These are phyloP conservation scores for Deinandra increscens DNA, from an alignment of 129 eudicot species.

Conservation along the genomic window DNA sequence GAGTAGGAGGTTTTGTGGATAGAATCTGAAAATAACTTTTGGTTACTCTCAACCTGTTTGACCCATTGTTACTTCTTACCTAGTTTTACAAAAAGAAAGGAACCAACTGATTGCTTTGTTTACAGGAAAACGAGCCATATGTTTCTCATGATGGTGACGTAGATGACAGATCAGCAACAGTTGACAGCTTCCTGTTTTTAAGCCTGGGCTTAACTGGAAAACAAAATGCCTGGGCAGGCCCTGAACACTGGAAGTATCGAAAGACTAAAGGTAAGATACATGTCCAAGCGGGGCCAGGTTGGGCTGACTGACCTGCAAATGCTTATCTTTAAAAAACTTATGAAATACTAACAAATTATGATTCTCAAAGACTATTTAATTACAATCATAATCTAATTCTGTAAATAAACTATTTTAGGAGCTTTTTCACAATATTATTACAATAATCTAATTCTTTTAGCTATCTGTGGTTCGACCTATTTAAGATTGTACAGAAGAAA, in stretches of 20 bases:
- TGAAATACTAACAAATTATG: not conserved
- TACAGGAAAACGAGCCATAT: conserved; percentile 41
- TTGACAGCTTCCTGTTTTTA: conserved; percentile 40
- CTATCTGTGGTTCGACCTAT: too few relatives aligned
- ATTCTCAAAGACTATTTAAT: not conserved
- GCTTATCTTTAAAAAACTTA: not conserved
- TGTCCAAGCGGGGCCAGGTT: not conserved
- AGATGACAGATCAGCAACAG: conserved; percentile 34
- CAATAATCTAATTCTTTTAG: not conserved
- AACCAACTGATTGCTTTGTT: conserved; percentile 2
- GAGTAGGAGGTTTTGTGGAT: too few relatives aligned
- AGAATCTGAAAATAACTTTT: too few relatives aligned
- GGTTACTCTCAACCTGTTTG: too few relatives aligned
- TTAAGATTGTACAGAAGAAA: conserved; percentile 10
- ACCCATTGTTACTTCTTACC: not conserved
- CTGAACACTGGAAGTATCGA: conserved; percentile 67
- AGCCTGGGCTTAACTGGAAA: conserved; percentile 38
- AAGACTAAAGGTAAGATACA: conserved; percentile 41
- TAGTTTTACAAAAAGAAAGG: not conserved
- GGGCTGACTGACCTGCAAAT: conserved; percentile 6
- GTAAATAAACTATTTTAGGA: not conserved
- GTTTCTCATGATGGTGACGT: conserved; percentile 30
- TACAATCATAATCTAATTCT: not conserved
- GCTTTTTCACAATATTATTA: not conserved
- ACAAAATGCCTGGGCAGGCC: conserved; percentile 74